phyloP scores from a whole-genome alignment of 2,329 filamentous ascomycete genomes.

The Beauveria caledonica region DNA sequence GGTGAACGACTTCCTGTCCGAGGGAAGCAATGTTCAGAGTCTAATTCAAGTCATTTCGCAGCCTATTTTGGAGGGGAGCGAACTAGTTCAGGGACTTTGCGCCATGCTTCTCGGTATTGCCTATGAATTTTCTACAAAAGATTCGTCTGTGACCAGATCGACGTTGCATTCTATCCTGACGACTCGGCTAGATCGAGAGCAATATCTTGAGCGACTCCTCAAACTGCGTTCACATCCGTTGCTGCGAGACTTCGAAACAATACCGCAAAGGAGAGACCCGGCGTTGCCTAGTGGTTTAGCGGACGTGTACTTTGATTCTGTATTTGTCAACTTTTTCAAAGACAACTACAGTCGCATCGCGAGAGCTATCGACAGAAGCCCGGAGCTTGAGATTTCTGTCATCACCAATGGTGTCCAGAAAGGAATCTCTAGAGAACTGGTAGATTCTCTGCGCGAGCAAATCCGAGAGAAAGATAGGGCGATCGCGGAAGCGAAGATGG shows the following conservation, averaged over 20 bases:
- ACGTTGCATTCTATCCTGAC: slow-evolving; percentile 73
- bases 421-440: slow-evolving; percentile 86
- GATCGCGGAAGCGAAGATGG: slow-evolving; percentile 39
- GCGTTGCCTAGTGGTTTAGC: slow-evolving; percentile 47
- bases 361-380: slow-evolving; percentile 83
- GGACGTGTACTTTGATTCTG: slow-evolving; percentile 76
- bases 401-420: slow-evolving; percentile 73
- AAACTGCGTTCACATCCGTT: slow-evolving; percentile 69
- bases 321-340: slow-evolving; percentile 90
- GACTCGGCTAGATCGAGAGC: slow-evolving; percentile 72
- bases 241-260: slow-evolving; percentile 83
- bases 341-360: slow-evolving; percentile 86
- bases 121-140: slow-evolving; percentile 96
- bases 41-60: slow-evolving; percentile 66
- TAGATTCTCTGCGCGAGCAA: slow-evolving; percentile 75
- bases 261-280: slow-evolving; percentile 58
- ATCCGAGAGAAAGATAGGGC: slow-evolving; percentile 60
- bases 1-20: slow-evolving; percentile 85
- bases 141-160: slow-evolving; percentile 78
- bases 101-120: slow-evolving; percentile 78
- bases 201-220: slow-evolving; percentile 74
- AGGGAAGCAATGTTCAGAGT: slow-evolving; percentile 86
- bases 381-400: slow-evolving; percentile 76
- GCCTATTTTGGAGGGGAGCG: slow-evolving; percentile 48
- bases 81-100: slow-evolving; percentile 72